A percentile compares a stretch with the other conserved stretches of the same genome.
Evolutionary conservation across 331 rosid genomes (phyloP).

Genomic region (Cucumis variabilis): DNA sequence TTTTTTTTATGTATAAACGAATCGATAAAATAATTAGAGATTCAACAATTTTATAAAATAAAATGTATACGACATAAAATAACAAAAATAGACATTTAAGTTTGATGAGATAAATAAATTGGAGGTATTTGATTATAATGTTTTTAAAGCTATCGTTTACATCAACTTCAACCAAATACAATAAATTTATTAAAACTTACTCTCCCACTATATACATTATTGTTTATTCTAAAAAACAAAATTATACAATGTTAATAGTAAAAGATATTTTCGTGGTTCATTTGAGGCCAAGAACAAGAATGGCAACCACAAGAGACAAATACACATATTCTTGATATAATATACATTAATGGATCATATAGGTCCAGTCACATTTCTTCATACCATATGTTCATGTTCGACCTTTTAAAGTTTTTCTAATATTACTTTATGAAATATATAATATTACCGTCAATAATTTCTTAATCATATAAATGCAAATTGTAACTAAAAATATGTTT

Average conservation of each 20-base stretch:
- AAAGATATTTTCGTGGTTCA: background rate
- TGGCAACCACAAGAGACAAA: constrained; percentile 22
- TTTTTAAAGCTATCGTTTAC: background rate
- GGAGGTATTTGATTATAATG: constrained; percentile 1
- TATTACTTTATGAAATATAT: background rate
- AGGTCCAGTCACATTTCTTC: background rate
- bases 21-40: too few relatives aligned
- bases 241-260: background rate
- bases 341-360: background rate
- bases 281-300: constrained; percentile 22
- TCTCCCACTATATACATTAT: constrained; percentile 9
- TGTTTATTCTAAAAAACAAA: background rate
- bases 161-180: constrained; percentile 14
- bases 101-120: too few relatives aligned
- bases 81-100: too few relatives aligned
- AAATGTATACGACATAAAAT: too few relatives aligned
- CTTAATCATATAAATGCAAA: background rate
- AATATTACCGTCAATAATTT: background rate
- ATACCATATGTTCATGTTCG: too few relatives aligned
- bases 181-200: background rate
- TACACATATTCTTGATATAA: background rate
- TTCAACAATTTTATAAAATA: too few relatives aligned
- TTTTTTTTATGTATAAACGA: too few relatives aligned
- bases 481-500: background rate
- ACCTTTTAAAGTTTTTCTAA: too few relatives aligned